Evolutionary conservation across 306 rosid species (phyloP).

Genomic region (Pachyrhizus erosus): DNA sequence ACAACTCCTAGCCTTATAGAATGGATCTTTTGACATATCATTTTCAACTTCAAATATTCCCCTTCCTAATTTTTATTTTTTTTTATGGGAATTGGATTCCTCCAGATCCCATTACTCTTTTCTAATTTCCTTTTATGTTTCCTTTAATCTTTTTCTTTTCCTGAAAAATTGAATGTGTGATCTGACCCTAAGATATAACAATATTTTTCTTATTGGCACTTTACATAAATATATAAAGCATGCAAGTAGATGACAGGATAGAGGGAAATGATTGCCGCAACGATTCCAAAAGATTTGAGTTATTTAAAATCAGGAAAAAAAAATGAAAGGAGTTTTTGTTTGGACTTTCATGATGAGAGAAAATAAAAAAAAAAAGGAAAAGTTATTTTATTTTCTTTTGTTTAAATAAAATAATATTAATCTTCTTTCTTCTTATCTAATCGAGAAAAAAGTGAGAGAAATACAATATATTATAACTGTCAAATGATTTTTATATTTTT

Average conservation of each 20-base stretch:
- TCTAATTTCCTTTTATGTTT: background rate
- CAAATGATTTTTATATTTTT: background rate
- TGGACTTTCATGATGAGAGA: background rate
- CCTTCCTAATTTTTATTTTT: no score
- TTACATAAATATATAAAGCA: background rate
- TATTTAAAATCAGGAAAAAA: background rate
- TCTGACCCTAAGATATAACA: background rate
- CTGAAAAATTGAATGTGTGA: background rate
- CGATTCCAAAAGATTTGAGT: background rate
- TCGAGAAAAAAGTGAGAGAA: background rate
- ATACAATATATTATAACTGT: background rate
- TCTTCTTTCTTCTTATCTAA: background rate
- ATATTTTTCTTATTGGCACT: background rate
- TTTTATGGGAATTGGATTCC: conserved; percentile 6
- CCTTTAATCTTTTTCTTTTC: background rate
- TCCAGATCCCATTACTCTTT: background rate
- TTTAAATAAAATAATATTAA: background rate
- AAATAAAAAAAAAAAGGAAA: background rate
- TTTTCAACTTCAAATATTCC: conserved; percentile 14
- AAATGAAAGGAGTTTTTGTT: background rate
- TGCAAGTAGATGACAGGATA: background rate
- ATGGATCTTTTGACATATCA: background rate
- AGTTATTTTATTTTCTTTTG: background rate
- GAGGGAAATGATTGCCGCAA: background rate
- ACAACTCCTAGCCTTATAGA: background rate